These are phyloP conservation scores for Penicillium decumbens DNA, from an alignment of 2,329 filamentous ascomycete species.

Conservation along the genomic window DNA sequence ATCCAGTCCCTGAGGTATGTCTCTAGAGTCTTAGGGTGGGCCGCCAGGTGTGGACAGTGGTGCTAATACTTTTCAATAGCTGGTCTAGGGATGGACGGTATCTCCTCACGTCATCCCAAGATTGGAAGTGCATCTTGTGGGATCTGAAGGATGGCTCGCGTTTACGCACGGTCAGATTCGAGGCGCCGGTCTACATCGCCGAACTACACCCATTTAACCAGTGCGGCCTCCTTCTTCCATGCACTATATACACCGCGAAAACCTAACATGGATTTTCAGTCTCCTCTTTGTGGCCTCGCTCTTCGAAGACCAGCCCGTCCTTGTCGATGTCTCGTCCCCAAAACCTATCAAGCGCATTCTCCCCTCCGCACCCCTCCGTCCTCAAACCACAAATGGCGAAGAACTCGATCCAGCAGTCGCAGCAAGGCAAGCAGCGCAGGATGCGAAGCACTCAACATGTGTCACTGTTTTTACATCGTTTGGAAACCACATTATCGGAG, in stretches of 20 bases:
- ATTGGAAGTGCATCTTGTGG: slow-evolving; percentile 96
- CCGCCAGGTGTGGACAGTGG: not conserved
- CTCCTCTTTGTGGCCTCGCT: slow-evolving; percentile 83
- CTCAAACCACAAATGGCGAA: slow-evolving; percentile 61
- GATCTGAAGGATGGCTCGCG: slow-evolving; percentile 71
- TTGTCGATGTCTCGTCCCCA: slow-evolving; percentile 72
- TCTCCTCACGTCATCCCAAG: slow-evolving; percentile 85
- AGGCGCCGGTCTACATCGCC: slow-evolving; percentile 90
- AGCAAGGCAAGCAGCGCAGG: slow-evolving; percentile 84
- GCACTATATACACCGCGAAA: not conserved
- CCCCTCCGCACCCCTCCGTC: slow-evolving; percentile 74
- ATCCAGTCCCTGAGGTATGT: slow-evolving; percentile 74
- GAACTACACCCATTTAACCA: slow-evolving; percentile 89
- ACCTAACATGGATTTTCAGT: slow-evolving; percentile 44
- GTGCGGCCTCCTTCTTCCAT: slow-evolving; percentile 48
- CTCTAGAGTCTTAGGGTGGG: not conserved
- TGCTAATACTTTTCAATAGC: slow-evolving; percentile 38
- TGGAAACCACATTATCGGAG: slow-evolving; percentile 84
- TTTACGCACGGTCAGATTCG: slow-evolving; percentile 80
- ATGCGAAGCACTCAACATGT: slow-evolving; percentile 92
- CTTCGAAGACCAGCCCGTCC: slow-evolving; percentile 85
- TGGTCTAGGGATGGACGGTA: slow-evolving; percentile 93
- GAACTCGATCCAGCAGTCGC: slow-evolving; percentile 54
- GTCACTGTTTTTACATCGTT: slow-evolving; percentile 81
- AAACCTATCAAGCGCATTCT: slow-evolving; percentile 71